A percentile compares a stretch with the other conserved stretches of the same genome.
phyloP scores from a whole-genome alignment of 2,329 filamentous ascomycete genomes.

The Aspergillus fructus region DNA sequence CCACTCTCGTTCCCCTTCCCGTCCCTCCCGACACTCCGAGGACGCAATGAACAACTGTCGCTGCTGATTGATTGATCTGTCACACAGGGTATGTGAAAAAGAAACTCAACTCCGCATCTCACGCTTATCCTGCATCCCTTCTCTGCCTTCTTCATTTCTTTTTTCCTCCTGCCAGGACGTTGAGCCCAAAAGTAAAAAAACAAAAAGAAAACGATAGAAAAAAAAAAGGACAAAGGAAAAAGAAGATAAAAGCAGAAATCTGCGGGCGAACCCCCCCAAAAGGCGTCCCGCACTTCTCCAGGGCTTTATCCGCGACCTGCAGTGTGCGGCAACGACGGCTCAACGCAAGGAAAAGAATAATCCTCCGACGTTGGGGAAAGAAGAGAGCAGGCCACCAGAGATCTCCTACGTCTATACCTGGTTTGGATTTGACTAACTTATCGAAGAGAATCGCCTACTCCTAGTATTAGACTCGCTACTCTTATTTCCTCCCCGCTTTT shows the following conservation, averaged over 20 bases:
- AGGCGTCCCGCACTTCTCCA: not conserved
- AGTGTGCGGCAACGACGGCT: not conserved
- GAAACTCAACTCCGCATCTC: slow-evolving; percentile 7
- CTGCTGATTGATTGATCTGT: slow-evolving; percentile 18
- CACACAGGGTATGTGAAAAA: slow-evolving; percentile 18
- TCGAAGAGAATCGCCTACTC: slow-evolving; percentile 1
- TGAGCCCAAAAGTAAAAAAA: not conserved
- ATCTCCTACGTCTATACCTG: not conserved
- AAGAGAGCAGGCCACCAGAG: slow-evolving; percentile 5
- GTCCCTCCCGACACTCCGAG: slow-evolving; percentile 3
- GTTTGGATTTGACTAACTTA: not conserved
- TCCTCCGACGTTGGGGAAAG: slow-evolving; percentile 8
- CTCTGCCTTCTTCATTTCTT: slow-evolving; percentile 8
- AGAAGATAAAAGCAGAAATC: not conserved
- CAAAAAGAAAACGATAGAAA: not conserved
- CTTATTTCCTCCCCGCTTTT: not conserved
- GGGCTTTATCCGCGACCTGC: not conserved
- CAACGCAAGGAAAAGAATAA: slow-evolving; percentile 3
- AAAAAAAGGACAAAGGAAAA: not conserved
- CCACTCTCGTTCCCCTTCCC: slow-evolving; percentile 4
- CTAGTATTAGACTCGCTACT: slow-evolving; percentile 1
- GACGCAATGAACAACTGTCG: slow-evolving; percentile 13
- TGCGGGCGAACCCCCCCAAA: not conserved
- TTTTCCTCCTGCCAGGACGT: slow-evolving; percentile 6
- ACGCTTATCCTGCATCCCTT: slow-evolving; percentile 11